Conservation (phyloP, 1,139 yeast species). For the Lodderomyces beijingensis region DNA sequence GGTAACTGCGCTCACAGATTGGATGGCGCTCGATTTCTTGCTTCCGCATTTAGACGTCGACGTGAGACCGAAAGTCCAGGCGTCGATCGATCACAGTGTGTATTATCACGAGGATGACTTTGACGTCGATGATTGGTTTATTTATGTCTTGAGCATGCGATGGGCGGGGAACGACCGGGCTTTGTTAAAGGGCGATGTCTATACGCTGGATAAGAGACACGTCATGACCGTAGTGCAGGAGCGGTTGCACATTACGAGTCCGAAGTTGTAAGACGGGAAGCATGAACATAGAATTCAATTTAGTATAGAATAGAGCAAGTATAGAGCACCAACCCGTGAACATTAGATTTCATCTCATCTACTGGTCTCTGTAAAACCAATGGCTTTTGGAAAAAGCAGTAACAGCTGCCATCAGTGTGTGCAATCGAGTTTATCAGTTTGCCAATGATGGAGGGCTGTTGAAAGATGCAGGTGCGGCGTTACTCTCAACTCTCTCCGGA, state of each 20-base stretch:
- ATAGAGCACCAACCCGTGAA: too few relatives aligned
- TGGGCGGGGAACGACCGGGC: slow-evolving; percentile 53
- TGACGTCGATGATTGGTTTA: slow-evolving; percentile 50
- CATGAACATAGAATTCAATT: too few relatives aligned
- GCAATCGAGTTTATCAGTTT: too few relatives aligned
- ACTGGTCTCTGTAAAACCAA: too few relatives aligned
- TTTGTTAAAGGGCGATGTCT: slow-evolving; percentile 56
- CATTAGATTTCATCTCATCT: too few relatives aligned
- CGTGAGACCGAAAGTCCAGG: slow-evolving; percentile 31
- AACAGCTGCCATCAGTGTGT: too few relatives aligned
- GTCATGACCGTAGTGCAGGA: slow-evolving; percentile 67
- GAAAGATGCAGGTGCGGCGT: too few relatives aligned
- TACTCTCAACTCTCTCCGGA: too few relatives aligned
- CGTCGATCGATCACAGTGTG: slow-evolving; percentile 63
- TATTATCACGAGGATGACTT: slow-evolving; percentile 60
- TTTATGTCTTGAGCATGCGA: slow-evolving; percentile 44
- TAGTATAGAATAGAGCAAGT: too few relatives aligned
- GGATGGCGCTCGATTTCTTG: slow-evolving; percentile 36
- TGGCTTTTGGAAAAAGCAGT: too few relatives aligned
- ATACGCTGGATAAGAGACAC: slow-evolving; percentile 44
- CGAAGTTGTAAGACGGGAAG: slow-evolving; percentile 1
- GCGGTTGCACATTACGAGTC: slow-evolving; percentile 25
- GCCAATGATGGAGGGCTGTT: too few relatives aligned
- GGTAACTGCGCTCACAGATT: slow-evolving; percentile 58
- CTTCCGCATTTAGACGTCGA: slow-evolving; percentile 17